phyloP scores from a whole-genome alignment of 352 stramenopile genomes.

The Globisporangium yorkense region DNA sequence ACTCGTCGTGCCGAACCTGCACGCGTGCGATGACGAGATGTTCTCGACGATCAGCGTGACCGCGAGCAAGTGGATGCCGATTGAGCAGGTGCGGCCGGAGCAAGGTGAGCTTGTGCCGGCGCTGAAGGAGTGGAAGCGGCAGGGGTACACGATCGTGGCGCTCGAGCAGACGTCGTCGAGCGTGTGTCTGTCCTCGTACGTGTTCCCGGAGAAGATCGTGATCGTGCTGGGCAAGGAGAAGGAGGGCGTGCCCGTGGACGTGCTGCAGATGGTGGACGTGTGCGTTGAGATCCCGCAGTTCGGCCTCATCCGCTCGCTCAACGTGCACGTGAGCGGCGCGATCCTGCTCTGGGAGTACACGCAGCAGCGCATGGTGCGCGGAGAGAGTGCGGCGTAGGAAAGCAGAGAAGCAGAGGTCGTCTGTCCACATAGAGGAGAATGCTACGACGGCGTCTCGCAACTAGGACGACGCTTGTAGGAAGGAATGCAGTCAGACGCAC shows the following conservation, averaged over 20 bases:
- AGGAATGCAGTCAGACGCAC: not conserved
- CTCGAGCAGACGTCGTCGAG: slow-evolving; percentile 94
- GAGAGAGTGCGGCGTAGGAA: not conserved
- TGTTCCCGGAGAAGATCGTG: slow-evolving; percentile 89
- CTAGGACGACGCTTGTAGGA: not conserved
- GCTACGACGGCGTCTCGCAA: not conserved
- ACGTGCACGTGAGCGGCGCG: slow-evolving; percentile 96
- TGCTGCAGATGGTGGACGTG: slow-evolving; percentile 93
- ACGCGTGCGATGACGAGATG: slow-evolving; percentile 76
- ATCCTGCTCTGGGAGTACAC: slow-evolving; percentile 96
- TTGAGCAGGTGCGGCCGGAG: slow-evolving; percentile 82
- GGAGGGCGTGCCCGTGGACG: slow-evolving; percentile 93
- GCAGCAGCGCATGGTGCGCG: slow-evolving; percentile 69
- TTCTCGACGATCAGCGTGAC: slow-evolving; percentile 92
- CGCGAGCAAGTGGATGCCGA: slow-evolving; percentile 93
- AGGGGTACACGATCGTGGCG: slow-evolving; percentile 91
- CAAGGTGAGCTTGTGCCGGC: slow-evolving; percentile 26
- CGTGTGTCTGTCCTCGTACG: slow-evolving; percentile 72
- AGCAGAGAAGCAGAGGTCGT: not conserved
- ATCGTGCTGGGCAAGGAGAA: slow-evolving; percentile 96
- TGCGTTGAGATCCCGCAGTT: slow-evolving; percentile 98
- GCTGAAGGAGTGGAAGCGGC: slow-evolving; percentile 60
- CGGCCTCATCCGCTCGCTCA: slow-evolving; percentile 95
- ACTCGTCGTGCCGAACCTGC: slow-evolving; percentile 87
- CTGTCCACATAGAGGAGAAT: not conserved